phyloP scores from a whole-genome alignment of 2,329 filamentous ascomycete genomes.

The Talaromyces pinophilus region DNA sequence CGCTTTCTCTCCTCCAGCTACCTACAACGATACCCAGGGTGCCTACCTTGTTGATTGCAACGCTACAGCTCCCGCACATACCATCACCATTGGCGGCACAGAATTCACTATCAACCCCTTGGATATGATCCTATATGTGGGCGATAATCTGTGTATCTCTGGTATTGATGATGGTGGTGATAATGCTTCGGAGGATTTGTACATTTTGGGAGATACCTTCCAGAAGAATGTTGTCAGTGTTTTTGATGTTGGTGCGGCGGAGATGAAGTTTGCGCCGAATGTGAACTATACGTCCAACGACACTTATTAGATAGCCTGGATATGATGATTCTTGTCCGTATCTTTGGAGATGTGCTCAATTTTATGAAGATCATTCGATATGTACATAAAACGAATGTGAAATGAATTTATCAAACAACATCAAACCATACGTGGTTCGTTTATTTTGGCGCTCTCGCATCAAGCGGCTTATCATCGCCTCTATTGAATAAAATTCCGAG shows the following conservation, averaged over 20 bases:
- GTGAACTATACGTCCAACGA: conserved; percentile 25
- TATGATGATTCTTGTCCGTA: background rate
- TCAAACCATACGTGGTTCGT: background rate
- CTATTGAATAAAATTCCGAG: background rate
- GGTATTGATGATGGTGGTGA: conserved; percentile 31
- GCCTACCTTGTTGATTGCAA: conserved; percentile 31
- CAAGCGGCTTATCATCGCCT: background rate
- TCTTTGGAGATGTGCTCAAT: background rate
- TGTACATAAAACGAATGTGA: background rate
- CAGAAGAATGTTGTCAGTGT: conserved; percentile 55
- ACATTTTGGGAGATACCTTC: conserved; percentile 51
- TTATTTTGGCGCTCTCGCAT: background rate
- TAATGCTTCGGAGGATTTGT: conserved; percentile 33
- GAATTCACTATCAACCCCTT: conserved; percentile 35
- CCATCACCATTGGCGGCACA: conserved; percentile 27
- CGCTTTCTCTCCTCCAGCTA: conserved; percentile 47
- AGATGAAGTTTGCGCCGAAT: conserved; percentile 49
- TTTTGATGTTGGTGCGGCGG: conserved; percentile 51
- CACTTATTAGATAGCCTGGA: conserved; percentile 18
- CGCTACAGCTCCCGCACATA: background rate
- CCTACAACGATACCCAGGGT: conserved; percentile 32
- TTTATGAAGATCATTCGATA: background rate
- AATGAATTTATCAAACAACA: background rate
- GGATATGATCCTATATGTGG: conserved; percentile 36
- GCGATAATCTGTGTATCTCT: conserved; percentile 28